Percentiles rank a stretch among this genome's conserved stretches.
Conservation (phyloP, 768 basidiomycete genomes). For the Cystobasidium tubakii region DNA sequence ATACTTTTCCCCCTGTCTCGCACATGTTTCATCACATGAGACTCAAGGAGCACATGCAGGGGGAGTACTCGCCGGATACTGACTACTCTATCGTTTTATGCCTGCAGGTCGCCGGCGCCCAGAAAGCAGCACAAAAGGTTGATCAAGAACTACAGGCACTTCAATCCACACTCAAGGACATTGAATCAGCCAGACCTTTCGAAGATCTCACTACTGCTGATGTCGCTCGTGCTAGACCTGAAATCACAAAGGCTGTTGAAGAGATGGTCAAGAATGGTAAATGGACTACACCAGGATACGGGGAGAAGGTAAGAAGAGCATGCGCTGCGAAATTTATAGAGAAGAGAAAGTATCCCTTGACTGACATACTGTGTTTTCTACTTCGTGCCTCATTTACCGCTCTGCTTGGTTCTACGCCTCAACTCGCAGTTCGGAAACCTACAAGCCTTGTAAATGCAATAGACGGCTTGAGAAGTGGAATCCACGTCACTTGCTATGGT, state of each 20-base stretch:
- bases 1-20: slow-evolving; percentile 6
- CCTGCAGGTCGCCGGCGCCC: slow-evolving; percentile 71
- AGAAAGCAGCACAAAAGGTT: slow-evolving; percentile 83
- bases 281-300: slow-evolving; percentile 85
- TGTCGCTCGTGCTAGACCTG: slow-evolving; percentile 84
- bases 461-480: background rate
- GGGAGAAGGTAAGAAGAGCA: slow-evolving; percentile 46
- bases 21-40: slow-evolving; percentile 18
- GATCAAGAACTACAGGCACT: slow-evolving; percentile 84
- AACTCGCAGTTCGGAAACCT: slow-evolving; percentile 28
- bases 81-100: background rate
- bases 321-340: background rate
- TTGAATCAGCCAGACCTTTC: slow-evolving; percentile 93
- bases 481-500: background rate
- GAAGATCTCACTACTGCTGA: slow-evolving; percentile 89
- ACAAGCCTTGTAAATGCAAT: slow-evolving; percentile 26
- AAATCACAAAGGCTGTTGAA: slow-evolving; percentile 82
- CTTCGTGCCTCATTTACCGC: too few relatives aligned
- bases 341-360: background rate
- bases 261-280: slow-evolving; percentile 96
- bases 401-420: too few relatives aligned
- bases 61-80: too few relatives aligned
- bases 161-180: slow-evolving; percentile 88
- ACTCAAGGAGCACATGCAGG: too few relatives aligned
- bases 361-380: background rate